Evolutionary conservation across 2,329 filamentous ascomycete genomes (phyloP).

Genomic region (Pestalotiopsis sp.): DNA sequence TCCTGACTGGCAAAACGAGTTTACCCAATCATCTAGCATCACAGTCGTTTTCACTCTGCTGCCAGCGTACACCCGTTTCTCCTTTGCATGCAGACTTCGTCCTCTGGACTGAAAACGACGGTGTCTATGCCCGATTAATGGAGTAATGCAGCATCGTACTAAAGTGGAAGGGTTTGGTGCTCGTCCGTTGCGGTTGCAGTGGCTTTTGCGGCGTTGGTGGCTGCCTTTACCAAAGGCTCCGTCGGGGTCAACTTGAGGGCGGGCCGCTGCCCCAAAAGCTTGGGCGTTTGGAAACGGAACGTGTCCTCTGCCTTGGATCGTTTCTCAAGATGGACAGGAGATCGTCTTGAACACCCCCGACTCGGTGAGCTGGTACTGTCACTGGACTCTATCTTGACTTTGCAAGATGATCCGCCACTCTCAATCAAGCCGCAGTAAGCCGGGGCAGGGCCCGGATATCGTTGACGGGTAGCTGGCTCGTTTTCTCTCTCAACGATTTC

Average conservation of each 20-base stretch:
- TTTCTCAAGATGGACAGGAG: conserved; percentile 32
- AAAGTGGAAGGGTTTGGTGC: conserved; percentile 39
- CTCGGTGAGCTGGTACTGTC: conserved; percentile 46
- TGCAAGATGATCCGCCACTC: conserved; percentile 51
- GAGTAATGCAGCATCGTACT: conserved; percentile 54
- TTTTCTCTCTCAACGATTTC: conserved; percentile 29
- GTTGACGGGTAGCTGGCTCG: conserved; percentile 35
- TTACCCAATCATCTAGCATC: neutral
- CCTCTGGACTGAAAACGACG: conserved; percentile 48
- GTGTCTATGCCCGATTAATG: conserved; percentile 44
- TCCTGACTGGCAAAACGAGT: neutral
- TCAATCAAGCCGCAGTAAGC: conserved; percentile 35
- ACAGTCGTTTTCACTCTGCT: neutral
- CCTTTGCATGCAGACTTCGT: conserved; percentile 49
- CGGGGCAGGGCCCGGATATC: conserved; percentile 46
- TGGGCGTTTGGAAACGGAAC: conserved; percentile 41
- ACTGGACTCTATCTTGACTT: conserved; percentile 48
- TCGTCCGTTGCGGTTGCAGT: conserved; percentile 28
- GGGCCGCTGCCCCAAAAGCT: conserved; percentile 41
- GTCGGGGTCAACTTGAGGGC: conserved; percentile 39
- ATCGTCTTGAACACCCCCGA: conserved; percentile 36
- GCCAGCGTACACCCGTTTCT: conserved; percentile 47
- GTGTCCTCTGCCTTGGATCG: conserved; percentile 31
- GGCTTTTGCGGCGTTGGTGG: neutral
- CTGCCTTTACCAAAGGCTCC: conserved; percentile 38